phyloP scores from a whole-genome alignment of 208 protist genomes.

The Naegleria gruberi region DNA sequence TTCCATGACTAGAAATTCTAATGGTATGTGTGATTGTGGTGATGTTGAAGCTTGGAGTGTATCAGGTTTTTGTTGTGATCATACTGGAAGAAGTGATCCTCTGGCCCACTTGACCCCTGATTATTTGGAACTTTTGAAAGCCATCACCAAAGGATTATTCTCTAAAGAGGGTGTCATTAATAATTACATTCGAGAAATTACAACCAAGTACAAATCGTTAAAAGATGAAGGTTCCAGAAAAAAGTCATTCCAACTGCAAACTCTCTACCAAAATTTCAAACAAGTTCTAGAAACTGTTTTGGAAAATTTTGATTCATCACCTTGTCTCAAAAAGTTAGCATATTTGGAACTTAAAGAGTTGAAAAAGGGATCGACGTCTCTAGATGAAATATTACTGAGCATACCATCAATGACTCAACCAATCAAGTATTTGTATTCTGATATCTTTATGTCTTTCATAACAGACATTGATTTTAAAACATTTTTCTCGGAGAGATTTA shows the following conservation, averaged over 20 bases:
- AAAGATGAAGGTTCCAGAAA: neutral
- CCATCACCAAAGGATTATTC: neutral
- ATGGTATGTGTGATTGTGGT: slow-evolving; percentile 67
- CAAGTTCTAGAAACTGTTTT: neutral
- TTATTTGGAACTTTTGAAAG: neutral
- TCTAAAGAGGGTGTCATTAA: neutral
- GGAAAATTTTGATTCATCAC: neutral
- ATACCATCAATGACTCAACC: neutral
- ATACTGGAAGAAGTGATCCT: neutral
- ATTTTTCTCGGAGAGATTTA: neutral
- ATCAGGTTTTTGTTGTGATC: slow-evolving; percentile 5
- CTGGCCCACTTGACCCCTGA: neutral
- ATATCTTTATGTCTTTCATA: neutral
- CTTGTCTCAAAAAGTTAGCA: neutral
- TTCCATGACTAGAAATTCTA: slow-evolving; percentile 41
- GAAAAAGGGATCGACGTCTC: neutral
- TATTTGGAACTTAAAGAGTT: neutral
- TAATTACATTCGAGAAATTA: neutral
- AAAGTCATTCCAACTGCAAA: neutral
- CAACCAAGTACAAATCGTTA: neutral
- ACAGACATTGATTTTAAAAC: slow-evolving; percentile 1
- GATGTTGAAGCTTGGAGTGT: slow-evolving; percentile 43
- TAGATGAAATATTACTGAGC: neutral
- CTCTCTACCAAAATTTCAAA: neutral
- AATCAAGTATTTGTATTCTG: neutral